Evolutionary conservation across 2,329 filamentous ascomycete species (phyloP), one percentile per base, ranked within the genome.

Genomic region (Leptographium lundbergii): DNA sequence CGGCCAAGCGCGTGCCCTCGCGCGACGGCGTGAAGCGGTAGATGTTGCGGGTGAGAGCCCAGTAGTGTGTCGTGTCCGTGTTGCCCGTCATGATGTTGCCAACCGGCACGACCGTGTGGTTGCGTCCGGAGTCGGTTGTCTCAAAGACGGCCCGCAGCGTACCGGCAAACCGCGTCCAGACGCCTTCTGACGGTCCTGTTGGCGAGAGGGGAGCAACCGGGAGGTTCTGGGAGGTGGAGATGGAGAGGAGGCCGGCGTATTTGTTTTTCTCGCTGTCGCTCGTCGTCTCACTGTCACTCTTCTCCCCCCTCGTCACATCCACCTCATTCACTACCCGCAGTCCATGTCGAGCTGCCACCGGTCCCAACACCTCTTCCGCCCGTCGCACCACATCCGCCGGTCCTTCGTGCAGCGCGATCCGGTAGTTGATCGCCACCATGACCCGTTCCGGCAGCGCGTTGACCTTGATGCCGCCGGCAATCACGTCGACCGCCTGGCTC

Each of bases 371-470:
- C 10, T 69, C 64, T 9, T 77, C 67, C 0, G 84, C 72, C 53
- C 80, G 76, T n/a, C 69, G 65, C 63, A 81, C 74, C 17, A 87
- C 75, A 10, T 74, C 70, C 0, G 71, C 66, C 0, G 78, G 70
- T 34, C 69, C 74, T 53, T 85, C 80, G 51, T 81, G 80, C 9
- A 80, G 73, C 29, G 81, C 79, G 1, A 81, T 75, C 65, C 75
- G 81, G 71, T 77, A 81, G 69, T 88, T 86, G 52, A 87, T 77
- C 0, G 78, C 75, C 0, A 80, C 70, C 0, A 71, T 72, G 0
- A 77, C 80, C 6, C 75, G 73, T 65, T 87, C 85, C 0, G 85
- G 85, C 45, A 88, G 75, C 0, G 84, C 82, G 62, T 88, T 88
- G 66, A 79, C 77, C 71, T 88, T 88, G 56, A 80, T 74, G 0